Evolutionary conservation across 805 yeast genomes (phyloP), one percentile per base, ranked within the genome.

Genomic region (Candida suzukii): DNA sequence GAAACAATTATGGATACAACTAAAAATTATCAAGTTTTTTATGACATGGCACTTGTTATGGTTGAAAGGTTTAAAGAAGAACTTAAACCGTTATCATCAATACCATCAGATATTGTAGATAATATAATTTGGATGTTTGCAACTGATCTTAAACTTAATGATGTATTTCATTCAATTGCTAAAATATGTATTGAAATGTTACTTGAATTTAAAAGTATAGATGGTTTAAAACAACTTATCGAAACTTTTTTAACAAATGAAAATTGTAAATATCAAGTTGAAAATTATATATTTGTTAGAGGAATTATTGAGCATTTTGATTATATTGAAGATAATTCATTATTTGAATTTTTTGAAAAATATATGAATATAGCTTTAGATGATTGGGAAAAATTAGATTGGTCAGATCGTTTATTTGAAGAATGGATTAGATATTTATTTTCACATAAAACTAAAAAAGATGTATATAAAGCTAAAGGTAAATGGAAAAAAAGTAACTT

Each of bases 381-480:
- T 26, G 5, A 26, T 5, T 26, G 29, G 29, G 5, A 26, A 46
- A 12, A 38, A 49, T 40, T 77, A 30, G 83, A 76, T 47, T 61
- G 70, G 69, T 79, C 81, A 1, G 78, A 75, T 38, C 57, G 70
- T 39, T 44, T 76, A 4, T 47, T 67, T 12, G 72, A 71, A 37
- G 79, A 70, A 44, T 69, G 71, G 58, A 36, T 63, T 12, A 50
- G 61, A 3, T 70, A 53, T 47, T 68, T 64, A 37, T 58, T 60
- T 24, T 44, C 67, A 0, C 28, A 58, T 51, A 73, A 76, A 18
- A 17, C 17, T 14, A 11, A 18, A 31, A 19, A 24, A 33, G 46
- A 10, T 6, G 29, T 11, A 4, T 11, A 12, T 11, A 7, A 4
- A 8, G 29, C 29, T 10, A 26, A n/a, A 26, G 13, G 13, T 11